Conservation (phyloP, 2,329 filamentous ascomycete species). For the Paecilomyces sp. region DNA sequence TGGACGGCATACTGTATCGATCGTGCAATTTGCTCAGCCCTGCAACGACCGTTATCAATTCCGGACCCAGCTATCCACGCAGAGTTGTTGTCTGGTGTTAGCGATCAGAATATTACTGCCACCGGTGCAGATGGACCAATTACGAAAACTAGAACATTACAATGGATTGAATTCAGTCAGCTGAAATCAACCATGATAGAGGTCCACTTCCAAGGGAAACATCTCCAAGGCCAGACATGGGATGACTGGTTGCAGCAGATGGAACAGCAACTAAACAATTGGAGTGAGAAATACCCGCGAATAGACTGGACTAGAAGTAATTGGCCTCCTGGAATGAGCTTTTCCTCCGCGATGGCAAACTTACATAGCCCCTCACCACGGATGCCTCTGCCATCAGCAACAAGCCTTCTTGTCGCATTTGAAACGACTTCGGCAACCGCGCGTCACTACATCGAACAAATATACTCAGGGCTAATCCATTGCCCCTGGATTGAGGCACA, state of each 20-base stretch:
- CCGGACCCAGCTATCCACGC: constrained; percentile 18
- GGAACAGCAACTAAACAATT: constrained; percentile 15
- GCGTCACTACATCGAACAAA: constrained; percentile 15
- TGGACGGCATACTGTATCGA: constrained; percentile 20
- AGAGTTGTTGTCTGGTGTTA: constrained; percentile 12
- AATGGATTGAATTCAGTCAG: constrained; percentile 16
- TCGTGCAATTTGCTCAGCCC: constrained; percentile 16
- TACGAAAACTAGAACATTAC: constrained; percentile 14
- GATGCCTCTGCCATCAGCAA: constrained; percentile 12
- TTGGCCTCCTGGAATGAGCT: constrained; percentile 10
- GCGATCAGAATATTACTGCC: constrained; percentile 6
- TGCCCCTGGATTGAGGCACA: constrained; percentile 18
- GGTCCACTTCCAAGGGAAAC: constrained; percentile 19
- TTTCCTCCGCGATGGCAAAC: constrained; percentile 11
- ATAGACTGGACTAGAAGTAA: constrained; percentile 11
- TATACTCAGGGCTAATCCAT: constrained; percentile 16
- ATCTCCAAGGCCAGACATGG: constrained; percentile 15
- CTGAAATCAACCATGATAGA: constrained; percentile 19
- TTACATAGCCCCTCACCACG: constrained; percentile 18
- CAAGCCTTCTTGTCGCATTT: constrained; percentile 18
- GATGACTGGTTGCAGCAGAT: constrained; percentile 18
- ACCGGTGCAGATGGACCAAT: not conserved
- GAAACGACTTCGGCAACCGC: constrained; percentile 16
- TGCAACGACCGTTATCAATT: constrained; percentile 19
- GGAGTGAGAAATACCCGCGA: constrained; percentile 16